A percentile compares a stretch with the other conserved stretches of the same genome.
These are phyloP conservation scores for Bruguiera hainesii DNA, from an alignment of 441 rosid genomes.

Conservation along the genomic window DNA sequence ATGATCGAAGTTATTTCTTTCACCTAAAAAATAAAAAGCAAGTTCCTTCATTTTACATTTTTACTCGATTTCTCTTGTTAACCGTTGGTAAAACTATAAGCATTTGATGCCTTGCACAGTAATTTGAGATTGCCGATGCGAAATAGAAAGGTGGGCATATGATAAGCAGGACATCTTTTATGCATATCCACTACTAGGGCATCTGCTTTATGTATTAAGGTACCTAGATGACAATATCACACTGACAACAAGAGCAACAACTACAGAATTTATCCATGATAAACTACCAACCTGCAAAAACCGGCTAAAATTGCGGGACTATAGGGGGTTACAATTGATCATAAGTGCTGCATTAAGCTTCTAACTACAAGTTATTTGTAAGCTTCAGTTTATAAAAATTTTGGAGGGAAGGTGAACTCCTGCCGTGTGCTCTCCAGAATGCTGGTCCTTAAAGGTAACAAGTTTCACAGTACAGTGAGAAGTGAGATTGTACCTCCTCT, in stretches of 20 bases:
- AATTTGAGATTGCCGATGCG: no score
- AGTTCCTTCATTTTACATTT: no score
- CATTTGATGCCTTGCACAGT: no score
- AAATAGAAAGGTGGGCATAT: no score
- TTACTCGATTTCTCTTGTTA: no score
- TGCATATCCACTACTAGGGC: no score
- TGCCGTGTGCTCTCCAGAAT: conserved; percentile 20
- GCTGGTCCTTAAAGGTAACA: conserved; percentile 27
- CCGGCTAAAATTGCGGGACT: conserved; percentile 18
- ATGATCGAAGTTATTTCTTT: no score
- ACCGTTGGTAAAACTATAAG: no score
- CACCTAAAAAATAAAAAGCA: no score
- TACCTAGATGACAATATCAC: no score
- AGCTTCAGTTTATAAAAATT: conserved; percentile 31
- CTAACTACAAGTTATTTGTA: conserved; percentile 20
- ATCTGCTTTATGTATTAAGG: no score
- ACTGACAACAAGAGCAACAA: background rate
- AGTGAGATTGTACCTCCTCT: conserved; percentile 38
- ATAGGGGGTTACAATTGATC: conserved; percentile 19
- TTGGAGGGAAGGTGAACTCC: conserved; percentile 37
- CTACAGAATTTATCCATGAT: conserved; percentile 3
- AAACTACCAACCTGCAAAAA: conserved; percentile 22
- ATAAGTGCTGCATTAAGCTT: conserved; percentile 25
- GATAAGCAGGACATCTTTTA: no score
- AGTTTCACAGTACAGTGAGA: conserved; percentile 47